Base-by-base conservation (phyloP, 345 rosid genomes). In the Trapa bicornis region DNA sequence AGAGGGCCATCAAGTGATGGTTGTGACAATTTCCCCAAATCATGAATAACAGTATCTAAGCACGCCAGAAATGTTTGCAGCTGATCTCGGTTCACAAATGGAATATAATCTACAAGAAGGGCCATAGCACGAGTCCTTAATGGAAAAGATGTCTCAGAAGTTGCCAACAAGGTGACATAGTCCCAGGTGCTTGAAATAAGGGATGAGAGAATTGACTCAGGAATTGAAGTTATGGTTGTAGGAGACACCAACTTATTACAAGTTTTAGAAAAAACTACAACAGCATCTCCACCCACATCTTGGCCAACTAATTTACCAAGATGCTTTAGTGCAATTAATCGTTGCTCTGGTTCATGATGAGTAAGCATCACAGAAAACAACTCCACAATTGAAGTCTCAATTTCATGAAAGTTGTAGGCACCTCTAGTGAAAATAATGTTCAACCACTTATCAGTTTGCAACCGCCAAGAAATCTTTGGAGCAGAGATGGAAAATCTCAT, bases 311-410 rank as follows among this genome's bases (percentile, higher is more conserved):
- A 68, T 78, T 79, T 79, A 66, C 83, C 85, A 70, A 89, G 76
- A 75, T 83, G 86, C 73, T 70, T 84, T 68, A 89, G 85, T n/a
- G 77, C 91, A 67, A 85, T 77, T 61, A 81, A 71, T 14, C 91
- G 85, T 71, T 89, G 96, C 75, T 89, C 96, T 1, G 96, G 96
- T 81, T 89, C 96, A 69, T 82, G 66, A 82, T 87, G 87, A 69
- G 82, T 80, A 65, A 89, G 82, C 81, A 89, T 70, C 12, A 77
- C 39, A 65, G 77, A 71, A 66, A 84, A 84, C 43, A 89, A 74
- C 80, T 89, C 82, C 75, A 76, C 76, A 47, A 89, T 71, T 68
- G 83, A 73, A 79, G 74, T 71, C 72, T 81, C 79, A 71, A 72
- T 77, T 73, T 82, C 89, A 69, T 71, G 67, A 70, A 79, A 81